These are phyloP conservation scores for Oryza glumipatula DNA, from an alignment of 176 grass and related monocot species.

Conservation along the genomic window DNA sequence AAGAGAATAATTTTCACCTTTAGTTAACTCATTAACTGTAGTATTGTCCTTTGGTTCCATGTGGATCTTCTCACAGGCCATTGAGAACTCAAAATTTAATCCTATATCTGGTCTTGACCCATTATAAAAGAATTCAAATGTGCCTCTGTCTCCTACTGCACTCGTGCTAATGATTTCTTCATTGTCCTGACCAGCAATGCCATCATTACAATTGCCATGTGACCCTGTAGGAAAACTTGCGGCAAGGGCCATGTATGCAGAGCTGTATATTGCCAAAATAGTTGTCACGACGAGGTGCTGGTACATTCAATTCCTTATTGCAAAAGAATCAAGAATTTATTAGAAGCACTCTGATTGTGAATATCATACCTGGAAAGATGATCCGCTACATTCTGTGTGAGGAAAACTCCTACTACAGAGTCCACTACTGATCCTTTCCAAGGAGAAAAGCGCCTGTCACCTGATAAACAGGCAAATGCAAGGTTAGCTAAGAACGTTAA, in stretches of 20 bases:
- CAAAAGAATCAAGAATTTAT: not conserved
- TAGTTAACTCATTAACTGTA: constrained; percentile 34
- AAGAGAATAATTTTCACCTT: constrained; percentile 26
- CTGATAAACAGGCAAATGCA: constrained; percentile 46
- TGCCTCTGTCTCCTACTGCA: constrained; percentile 36
- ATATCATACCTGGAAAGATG: constrained; percentile 76
- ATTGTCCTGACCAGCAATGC: constrained; percentile 38
- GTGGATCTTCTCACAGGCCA: constrained; percentile 32
- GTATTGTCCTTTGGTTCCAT: constrained; percentile 28
- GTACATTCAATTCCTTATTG: not conserved
- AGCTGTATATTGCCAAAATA: constrained; percentile 65
- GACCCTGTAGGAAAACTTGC: constrained; percentile 59
- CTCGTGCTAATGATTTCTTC: constrained; percentile 42
- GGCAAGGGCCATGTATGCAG: constrained; percentile 85
- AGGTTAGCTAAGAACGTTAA: constrained; percentile 3
- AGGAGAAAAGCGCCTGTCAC: constrained; percentile 73
- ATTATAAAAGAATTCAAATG: constrained; percentile 37
- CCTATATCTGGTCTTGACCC: constrained; percentile 37
- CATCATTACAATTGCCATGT: constrained; percentile 39
- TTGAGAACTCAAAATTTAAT: constrained; percentile 38
- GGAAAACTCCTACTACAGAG: constrained; percentile 79
- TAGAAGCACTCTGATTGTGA: not conserved
- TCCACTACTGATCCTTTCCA: constrained; percentile 92
- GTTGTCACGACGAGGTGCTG: not conserved
- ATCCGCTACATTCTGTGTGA: constrained; percentile 86